Evolutionary conservation across 208 protist species (phyloP), one percentile per base, ranked within the genome.

Genomic region (Herpetomonas samuelpessoai): DNA sequence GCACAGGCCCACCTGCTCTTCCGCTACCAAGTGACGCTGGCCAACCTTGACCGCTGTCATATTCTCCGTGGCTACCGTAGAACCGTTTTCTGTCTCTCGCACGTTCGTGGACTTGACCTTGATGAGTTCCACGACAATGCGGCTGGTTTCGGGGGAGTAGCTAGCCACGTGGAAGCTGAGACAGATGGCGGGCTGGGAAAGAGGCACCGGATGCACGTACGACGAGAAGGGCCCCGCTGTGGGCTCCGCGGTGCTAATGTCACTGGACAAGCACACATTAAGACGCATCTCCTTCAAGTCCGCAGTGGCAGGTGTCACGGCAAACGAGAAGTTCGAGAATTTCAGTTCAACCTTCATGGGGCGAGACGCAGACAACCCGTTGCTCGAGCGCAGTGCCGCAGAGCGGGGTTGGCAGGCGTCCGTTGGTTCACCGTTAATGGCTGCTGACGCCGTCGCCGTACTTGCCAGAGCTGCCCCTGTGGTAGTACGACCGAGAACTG

Each of bases 141-240:
- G 62, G 49, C 88, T 95, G 30, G 55, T 75, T 6, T 88, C 72
- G 55, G 81, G 76, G 18, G 74, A 85, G 67, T 76, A 95, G 30
- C 72, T 53, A 31, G 78, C 74, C 21, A 95, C 76, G 45, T 63
- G 57, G 56, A 95, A 90, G 12, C 73, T 74, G 19, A 95, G 76
- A 53, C 82, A 75, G 22, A 95, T 95, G 16, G 57, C 47, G 2
- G 66, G 51, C 61, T 85, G 82, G 45, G 74, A 30, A 10, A 95
- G 57, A 1, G 88, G 88, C 19, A 95, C 71, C n/a, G 70, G 72
- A 52, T 95, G 88, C 9, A 95, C 79, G 72, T 83, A 95, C 2
- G 84, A 91, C 9, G 88, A 95, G 51, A 90, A 90, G 2, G 84
- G 79, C 3, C 83, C 88, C 0, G 77, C 61, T 7, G 60, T 65